These are phyloP conservation scores for Byssoonygena ceratinophila DNA, from an alignment of 2,329 filamentous ascomycete species.

Conservation along the genomic window DNA sequence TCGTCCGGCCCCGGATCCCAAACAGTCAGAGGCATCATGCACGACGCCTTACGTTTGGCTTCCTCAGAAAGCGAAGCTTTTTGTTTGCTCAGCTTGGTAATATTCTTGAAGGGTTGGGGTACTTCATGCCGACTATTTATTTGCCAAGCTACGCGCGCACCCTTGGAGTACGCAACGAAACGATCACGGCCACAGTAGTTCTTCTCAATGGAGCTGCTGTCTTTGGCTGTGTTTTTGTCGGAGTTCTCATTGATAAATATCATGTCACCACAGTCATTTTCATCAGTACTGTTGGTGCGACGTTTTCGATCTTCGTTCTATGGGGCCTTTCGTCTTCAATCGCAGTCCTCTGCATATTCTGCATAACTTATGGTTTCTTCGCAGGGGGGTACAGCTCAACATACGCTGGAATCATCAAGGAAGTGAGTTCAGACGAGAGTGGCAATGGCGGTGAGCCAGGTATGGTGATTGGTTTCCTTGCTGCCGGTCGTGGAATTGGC, in stretches of 20 bases:
- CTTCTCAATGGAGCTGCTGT: slow-evolving; percentile 19
- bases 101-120: slow-evolving; percentile 29
- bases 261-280: slow-evolving; percentile 34
- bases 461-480: slow-evolving; percentile 41
- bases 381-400: slow-evolving; percentile 29
- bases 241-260: slow-evolving; percentile 34
- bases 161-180: slow-evolving; percentile 20
- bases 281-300: slow-evolving; percentile 34
- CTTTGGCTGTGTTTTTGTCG: slow-evolving; percentile 29
- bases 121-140: slow-evolving; percentile 32
- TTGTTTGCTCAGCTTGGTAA: slow-evolving; percentile 40
- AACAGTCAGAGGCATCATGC: slow-evolving; percentile 14
- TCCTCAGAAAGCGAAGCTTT: slow-evolving; percentile 26
- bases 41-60: slow-evolving; percentile 26
- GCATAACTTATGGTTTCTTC: slow-evolving; percentile 38
- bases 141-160: slow-evolving; percentile 30
- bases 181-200: slow-evolving; percentile 25
- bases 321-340: slow-evolving; percentile 41
- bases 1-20: slow-evolving; percentile 25
- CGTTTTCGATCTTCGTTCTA: slow-evolving; percentile 33
- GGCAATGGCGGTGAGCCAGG: slow-evolving; percentile 29
- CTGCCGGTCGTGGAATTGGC: slow-evolving; percentile 37
- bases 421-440: slow-evolving; percentile 27
- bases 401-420: slow-evolving; percentile 39
- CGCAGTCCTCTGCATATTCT: slow-evolving; percentile 34